Evolutionary conservation across 1,284 basidiomycete species (phyloP).

Genomic region (Ustilago tritici): DNA sequence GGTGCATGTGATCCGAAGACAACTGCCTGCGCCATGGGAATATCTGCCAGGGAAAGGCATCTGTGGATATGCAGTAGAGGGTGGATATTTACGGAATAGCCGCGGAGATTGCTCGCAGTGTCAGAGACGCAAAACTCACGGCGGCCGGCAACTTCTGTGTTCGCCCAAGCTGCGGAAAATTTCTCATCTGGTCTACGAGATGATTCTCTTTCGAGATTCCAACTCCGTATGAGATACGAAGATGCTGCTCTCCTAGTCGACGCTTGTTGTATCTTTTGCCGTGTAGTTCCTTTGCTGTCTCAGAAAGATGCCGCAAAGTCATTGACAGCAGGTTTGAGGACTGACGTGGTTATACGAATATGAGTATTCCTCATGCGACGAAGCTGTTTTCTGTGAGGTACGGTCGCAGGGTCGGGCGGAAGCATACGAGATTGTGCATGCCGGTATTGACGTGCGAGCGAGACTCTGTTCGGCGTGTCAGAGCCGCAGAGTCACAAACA

Average conservation of each 20-base stretch:
- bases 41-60: not conserved
- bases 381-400: too few species aligned
- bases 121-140: too few species aligned
- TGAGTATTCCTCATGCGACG: too few species aligned
- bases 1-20: too few species aligned
- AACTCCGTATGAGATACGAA: not conserved
- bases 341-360: not conserved
- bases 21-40: too few species aligned
- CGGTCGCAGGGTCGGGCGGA: not conserved
- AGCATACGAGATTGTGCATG: slow-evolving; percentile 1
- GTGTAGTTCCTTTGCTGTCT: not conserved
- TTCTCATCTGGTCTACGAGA: not conserved
- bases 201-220: not conserved
- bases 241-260: not conserved
- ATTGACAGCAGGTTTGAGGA: not conserved
- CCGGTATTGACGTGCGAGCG: slow-evolving; percentile 7
- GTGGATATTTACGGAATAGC: not conserved
- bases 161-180: not conserved
- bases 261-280: not conserved
- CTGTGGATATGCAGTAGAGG: not conserved
- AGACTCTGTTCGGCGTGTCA: not conserved
- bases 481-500: not conserved
- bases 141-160: too few species aligned
- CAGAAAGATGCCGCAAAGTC: not conserved
- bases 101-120: not conserved